A percentile compares a stretch with the other conserved stretches of the same genome.
These are phyloP conservation scores for Harringtonia lauricola DNA, from an alignment of 2,329 filamentous ascomycete species.

Conservation along the genomic window DNA sequence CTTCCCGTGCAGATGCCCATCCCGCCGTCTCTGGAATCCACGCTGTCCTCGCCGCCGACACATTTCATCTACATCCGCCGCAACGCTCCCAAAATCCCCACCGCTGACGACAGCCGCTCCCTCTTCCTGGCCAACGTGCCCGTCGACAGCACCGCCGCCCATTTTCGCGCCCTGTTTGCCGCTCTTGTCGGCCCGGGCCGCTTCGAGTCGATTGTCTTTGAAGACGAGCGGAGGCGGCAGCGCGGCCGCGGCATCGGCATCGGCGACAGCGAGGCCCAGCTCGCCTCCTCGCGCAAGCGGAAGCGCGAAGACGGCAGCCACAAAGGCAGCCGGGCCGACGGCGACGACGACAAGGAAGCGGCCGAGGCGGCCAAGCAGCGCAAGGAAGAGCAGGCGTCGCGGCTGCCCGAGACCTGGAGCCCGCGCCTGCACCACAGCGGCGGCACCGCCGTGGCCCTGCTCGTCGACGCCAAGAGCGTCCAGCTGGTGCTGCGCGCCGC, in stretches of 20 bases:
- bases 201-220: constrained; percentile 70
- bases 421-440: constrained; percentile 61
- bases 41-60: constrained; percentile 37
- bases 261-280: constrained; percentile 27
- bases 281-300: constrained; percentile 40
- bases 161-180: constrained; percentile 66
- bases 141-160: constrained; percentile 66
- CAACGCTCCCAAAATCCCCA: constrained; percentile 70
- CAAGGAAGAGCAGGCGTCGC: neutral
- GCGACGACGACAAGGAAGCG: constrained; percentile 45
- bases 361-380: constrained; percentile 31
- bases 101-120: constrained; percentile 62
- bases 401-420: constrained; percentile 62
- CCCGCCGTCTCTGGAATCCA: constrained; percentile 41
- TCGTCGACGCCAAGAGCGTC: constrained; percentile 74
- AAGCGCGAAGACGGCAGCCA: constrained; percentile 25
- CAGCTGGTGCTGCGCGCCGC: constrained; percentile 68
- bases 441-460: constrained; percentile 66
- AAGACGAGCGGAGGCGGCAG: constrained; percentile 35
- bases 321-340: constrained; percentile 2
- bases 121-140: constrained; percentile 90
- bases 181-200: constrained; percentile 64
- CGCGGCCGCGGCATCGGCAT: too few species aligned
- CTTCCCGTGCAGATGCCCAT: constrained; percentile 58
- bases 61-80: constrained; percentile 84